Evolutionary conservation across 192 early-diverging fungal species (phyloP), one percentile per base, ranked within the genome.

Genomic region (Podila minutissima): DNA sequence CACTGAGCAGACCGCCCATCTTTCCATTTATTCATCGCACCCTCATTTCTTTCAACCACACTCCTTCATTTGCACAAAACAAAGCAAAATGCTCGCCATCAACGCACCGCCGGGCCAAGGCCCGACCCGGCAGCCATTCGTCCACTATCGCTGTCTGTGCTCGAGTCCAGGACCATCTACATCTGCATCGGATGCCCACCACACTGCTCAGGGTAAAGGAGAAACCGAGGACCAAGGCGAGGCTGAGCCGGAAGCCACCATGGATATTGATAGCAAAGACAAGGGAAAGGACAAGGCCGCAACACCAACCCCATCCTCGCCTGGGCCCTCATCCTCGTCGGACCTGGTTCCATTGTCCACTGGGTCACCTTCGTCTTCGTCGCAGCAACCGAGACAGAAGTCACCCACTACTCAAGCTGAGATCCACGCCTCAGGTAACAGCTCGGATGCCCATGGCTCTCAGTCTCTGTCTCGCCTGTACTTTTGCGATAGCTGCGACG

Each of bases 401-500:
- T 48, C 24, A 22, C 70, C 62, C 22, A 58, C 38, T 55, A 28
- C 72, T 5, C 15, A n/a, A 26, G 69, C 62, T 7, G 69, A 71
- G 49, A 60, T 79, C 61, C 61, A 67, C 33, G 66, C 66, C 60
- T 81, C 77, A 4, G 77, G 77, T 33, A 81, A 81, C 57, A 68
- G 32, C 59, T 81, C 77, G 24, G 77, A 81, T 24, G 12, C 60
- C 2, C 77, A 81, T 73, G 77, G 77, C 0, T 81, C 77, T 2
- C 60, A 68, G n/a, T 66, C 92, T 26, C 69, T 95, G 28, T 91
- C 91, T 17, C 81, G 88, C 38, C 83, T 97, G 24, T 96, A 95
- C 86, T 97, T 93, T 85, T 99, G 97, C 83, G 93, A 93, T 59
- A 89, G 94, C 60, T 99, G 96, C 85, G 88, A 91, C 72, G 87